Evolutionary conservation across 2,329 filamentous ascomycete genomes (phyloP).

Genomic region (Colletotrichum sp.): DNA sequence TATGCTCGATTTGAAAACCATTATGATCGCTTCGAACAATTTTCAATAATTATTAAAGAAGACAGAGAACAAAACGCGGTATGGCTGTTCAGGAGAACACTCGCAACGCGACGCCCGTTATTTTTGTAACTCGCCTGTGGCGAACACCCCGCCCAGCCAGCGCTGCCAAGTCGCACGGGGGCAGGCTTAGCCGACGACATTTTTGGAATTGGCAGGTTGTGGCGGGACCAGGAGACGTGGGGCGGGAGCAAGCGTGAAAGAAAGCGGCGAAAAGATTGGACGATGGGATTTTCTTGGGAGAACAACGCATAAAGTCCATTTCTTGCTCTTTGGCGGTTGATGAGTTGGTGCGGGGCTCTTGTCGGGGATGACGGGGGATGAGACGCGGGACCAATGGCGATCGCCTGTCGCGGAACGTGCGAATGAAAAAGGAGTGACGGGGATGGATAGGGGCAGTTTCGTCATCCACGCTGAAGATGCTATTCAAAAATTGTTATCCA

Average conservation of each 20-base stretch:
- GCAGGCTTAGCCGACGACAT: not conserved
- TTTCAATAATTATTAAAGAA: too few relatives aligned
- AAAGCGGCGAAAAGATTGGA: not conserved
- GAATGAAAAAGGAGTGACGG: not conserved
- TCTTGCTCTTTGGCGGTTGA: not conserved
- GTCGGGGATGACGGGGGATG: not conserved
- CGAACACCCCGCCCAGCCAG: not conserved
- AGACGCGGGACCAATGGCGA: not conserved
- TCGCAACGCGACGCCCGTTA: not conserved
- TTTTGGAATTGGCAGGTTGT: not conserved
- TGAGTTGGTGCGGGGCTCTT: not conserved
- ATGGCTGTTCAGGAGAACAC: not conserved
- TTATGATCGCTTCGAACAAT: not conserved
- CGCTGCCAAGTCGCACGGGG: not conserved
- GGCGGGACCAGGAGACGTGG: not conserved
- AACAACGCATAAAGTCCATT: not conserved
- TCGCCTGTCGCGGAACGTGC: not conserved
- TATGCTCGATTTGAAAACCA: not conserved
- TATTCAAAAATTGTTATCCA: too few relatives aligned
- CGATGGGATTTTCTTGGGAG: not conserved
- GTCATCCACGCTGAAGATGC: too few relatives aligned
- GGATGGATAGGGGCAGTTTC: not conserved
- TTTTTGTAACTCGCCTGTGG: constrained; percentile 1
- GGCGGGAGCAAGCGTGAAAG: not conserved
- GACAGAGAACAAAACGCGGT: not conserved